Percentiles rank a stretch among this genome's conserved stretches.
Conservation (phyloP, 1,139 yeast species). For the Lodderomyces orthopsilosis region DNA sequence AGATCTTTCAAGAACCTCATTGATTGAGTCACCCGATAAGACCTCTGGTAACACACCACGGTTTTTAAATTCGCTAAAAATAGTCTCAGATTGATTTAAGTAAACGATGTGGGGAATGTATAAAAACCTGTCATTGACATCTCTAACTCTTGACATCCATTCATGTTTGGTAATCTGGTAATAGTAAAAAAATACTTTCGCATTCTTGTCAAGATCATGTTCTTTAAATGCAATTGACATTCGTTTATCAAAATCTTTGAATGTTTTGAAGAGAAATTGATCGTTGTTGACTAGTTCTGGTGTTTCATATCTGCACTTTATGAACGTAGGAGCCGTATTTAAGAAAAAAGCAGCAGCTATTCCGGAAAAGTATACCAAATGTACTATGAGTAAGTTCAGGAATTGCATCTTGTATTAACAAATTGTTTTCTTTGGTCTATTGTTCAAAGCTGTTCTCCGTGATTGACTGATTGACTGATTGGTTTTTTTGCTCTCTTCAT, state of each 20-base stretch:
- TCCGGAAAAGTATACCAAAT: conserved; percentile 5
- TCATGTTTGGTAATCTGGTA: background rate
- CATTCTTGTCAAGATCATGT: background rate
- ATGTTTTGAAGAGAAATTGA: background rate
- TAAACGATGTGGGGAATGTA: background rate
- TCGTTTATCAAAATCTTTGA: background rate
- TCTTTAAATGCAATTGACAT: background rate
- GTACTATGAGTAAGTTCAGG: background rate
- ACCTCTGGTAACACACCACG: background rate
- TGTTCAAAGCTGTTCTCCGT: no score
- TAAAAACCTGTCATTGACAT: background rate
- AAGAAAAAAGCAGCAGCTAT: conserved; percentile 29
- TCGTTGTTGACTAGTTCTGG: background rate
- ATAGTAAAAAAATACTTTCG: background rate
- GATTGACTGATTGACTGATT: background rate
- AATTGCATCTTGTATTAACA: conserved; percentile 4
- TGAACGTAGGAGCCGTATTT: conserved; percentile 31
- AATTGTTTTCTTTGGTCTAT: background rate
- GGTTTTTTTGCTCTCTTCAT: background rate
- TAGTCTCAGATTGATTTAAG: background rate
- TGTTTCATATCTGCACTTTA: conserved; percentile 3
- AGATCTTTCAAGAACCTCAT: background rate
- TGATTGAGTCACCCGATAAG: background rate
- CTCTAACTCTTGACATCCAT: background rate
- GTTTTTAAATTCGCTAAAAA: background rate